Conservation (phyloP, 257 asterid species). For the Cinchona pubescens region DNA sequence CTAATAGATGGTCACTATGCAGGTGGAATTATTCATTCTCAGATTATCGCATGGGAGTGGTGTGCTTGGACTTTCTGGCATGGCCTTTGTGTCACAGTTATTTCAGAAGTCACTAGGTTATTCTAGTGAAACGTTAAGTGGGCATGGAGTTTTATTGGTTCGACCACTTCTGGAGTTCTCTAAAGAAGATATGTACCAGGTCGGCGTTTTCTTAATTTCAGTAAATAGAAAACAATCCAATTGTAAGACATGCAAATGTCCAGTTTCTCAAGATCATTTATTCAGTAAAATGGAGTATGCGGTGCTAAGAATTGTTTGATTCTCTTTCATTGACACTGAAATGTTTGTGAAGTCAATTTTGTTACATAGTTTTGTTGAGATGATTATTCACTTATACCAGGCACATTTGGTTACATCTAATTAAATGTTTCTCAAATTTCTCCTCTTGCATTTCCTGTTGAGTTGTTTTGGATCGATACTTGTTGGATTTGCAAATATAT, state of each 20-base stretch:
- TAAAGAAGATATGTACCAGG: conserved; percentile 87
- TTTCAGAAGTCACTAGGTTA: conserved; percentile 42
- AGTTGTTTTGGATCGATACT: neutral
- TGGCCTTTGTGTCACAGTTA: conserved; percentile 63
- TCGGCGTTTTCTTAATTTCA: conserved; percentile 27
- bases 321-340: conserved; percentile 1
- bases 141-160: conserved; percentile 59
- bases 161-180: conserved; percentile 81
- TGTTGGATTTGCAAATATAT: conserved; percentile 60
- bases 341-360: neutral
- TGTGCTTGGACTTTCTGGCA: conserved; percentile 95
- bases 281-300: neutral
- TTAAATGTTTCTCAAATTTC: neutral
- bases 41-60: conserved; percentile 87
- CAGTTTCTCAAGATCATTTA: neutral
- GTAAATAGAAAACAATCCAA: neutral
- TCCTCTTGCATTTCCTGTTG: conserved; percentile 20
- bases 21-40: conserved; percentile 88
- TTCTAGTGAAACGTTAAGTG: conserved; percentile 33
- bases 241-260: neutral
- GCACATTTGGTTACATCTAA: neutral
- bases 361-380: neutral
- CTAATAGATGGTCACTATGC: conserved; percentile 36
- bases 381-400: neutral
- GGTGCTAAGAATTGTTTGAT: neutral